Conservation (phyloP, 169 alveolate species). For the Babesia caballi region DNA sequence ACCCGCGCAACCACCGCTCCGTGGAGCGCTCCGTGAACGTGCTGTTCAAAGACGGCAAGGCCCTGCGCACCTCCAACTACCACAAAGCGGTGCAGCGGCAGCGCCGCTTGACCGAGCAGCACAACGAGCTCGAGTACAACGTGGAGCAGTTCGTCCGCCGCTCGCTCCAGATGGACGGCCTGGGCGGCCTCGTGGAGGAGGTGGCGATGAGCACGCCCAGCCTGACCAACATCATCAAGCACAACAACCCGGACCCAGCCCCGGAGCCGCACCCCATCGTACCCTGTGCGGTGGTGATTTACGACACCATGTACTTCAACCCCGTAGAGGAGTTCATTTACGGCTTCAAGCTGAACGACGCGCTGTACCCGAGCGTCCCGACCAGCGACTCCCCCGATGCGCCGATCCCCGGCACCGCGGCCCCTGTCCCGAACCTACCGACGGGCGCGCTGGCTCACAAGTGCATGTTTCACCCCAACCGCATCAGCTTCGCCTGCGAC, state of each 20-base stretch:
- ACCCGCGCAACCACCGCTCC: slow-evolving; percentile 15
- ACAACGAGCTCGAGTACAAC: slow-evolving; percentile 22
- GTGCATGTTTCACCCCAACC: slow-evolving; percentile 8
- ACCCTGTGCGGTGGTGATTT: slow-evolving; percentile 20
- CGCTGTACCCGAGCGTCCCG: background rate
- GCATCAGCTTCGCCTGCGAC: slow-evolving; percentile 5
- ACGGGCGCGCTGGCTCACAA: background rate
- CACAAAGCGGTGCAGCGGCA: slow-evolving; percentile 37
- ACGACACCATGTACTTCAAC: slow-evolving; percentile 53
- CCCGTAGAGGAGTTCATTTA: slow-evolving; percentile 56
- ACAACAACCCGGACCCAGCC: slow-evolving; percentile 9
- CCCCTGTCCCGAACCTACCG: background rate
- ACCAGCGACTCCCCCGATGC: background rate
- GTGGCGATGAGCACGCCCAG: slow-evolving; percentile 33
- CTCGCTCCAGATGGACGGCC: slow-evolving; percentile 1
- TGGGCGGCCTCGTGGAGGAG: slow-evolving; percentile 19
- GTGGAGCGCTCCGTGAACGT: slow-evolving; percentile 31
- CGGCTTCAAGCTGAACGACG: slow-evolving; percentile 28
- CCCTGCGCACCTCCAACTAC: slow-evolving; percentile 20
- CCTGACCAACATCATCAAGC: slow-evolving; percentile 6
- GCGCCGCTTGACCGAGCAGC: slow-evolving; percentile 13
- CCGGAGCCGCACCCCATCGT: slow-evolving; percentile 15
- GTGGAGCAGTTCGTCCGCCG: slow-evolving; percentile 17
- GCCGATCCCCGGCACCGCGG: background rate
- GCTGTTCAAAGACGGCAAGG: slow-evolving; percentile 36